Percentiles rank a stretch among this genome's conserved stretches.
Conservation (phyloP, 345 rosid genomes). For the Iberis pinnata region DNA sequence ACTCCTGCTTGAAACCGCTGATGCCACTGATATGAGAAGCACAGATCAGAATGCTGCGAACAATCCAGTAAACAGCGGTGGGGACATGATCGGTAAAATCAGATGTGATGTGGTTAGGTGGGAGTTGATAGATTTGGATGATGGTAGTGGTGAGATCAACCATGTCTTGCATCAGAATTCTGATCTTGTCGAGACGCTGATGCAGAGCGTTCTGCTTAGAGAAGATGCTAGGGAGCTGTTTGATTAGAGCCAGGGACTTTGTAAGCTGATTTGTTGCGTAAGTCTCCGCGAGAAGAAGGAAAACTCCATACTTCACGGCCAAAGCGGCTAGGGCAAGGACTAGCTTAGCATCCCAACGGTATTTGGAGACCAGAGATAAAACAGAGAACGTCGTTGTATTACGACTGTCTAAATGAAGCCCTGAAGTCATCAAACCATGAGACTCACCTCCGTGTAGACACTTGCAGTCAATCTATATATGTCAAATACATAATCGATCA, state of each 20-base stretch:
- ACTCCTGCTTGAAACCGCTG: constrained; percentile 56
- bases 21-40: constrained; percentile 52
- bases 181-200: constrained; percentile 49
- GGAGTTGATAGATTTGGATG: constrained; percentile 52
- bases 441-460: constrained; percentile 54
- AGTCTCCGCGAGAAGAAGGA: constrained; percentile 68
- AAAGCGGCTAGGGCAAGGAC: constrained; percentile 69
- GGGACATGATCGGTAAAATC: constrained; percentile 51
- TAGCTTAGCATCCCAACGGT: constrained; percentile 74
- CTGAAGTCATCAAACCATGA: constrained; percentile 34
- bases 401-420: constrained; percentile 29
- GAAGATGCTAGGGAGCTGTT: constrained; percentile 55
- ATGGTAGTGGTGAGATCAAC: constrained; percentile 52
- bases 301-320: constrained; percentile 74
- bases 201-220: constrained; percentile 40
- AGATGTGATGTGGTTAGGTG: constrained; percentile 43
- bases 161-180: constrained; percentile 49
- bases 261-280: constrained; percentile 64
- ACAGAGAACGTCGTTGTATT: constrained; percentile 45
- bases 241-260: constrained; percentile 70
- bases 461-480: constrained; percentile 59
- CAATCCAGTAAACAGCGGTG: constrained; percentile 73
- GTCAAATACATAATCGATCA: neutral
- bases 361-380: constrained; percentile 42
- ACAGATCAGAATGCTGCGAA: constrained; percentile 59